Percentiles rank a stretch among this genome's conserved stretches.
Conservation (phyloP, 331 rosid genomes). For the Cydonia oblonga region DNA sequence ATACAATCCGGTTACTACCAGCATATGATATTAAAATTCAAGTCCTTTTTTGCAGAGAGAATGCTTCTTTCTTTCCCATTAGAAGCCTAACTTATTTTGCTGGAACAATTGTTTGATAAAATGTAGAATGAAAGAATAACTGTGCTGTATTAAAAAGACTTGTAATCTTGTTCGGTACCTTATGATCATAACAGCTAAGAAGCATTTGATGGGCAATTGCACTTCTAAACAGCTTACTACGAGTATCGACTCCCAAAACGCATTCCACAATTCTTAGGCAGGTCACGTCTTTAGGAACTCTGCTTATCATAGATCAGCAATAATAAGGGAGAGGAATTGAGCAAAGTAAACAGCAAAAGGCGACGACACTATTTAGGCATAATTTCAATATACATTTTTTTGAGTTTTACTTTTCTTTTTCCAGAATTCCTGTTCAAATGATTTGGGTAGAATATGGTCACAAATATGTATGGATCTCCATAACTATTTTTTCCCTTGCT, state of each 20-base stretch:
- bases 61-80: neutral
- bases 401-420: neutral
- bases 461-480: neutral
- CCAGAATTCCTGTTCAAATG: neutral
- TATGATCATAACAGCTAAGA: slow-evolving; percentile 39
- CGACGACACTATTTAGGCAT: neutral
- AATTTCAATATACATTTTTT: too few species aligned
- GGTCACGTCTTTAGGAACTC: slow-evolving; percentile 71
- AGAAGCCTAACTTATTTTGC: neutral
- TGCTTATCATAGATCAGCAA: slow-evolving; percentile 21
- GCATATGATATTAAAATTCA: neutral
- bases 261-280: slow-evolving; percentile 72
- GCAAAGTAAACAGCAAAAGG: neutral
- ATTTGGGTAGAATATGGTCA: neutral
- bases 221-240: slow-evolving; percentile 63
- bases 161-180: slow-evolving; percentile 26
- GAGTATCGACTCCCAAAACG: slow-evolving; percentile 44
- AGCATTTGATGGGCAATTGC: slow-evolving; percentile 58
- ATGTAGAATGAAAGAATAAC: neutral
- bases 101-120: neutral
- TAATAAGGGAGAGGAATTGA: slow-evolving; percentile 3
- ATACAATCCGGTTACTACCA: neutral
- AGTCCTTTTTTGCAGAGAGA: neutral
- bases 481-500: neutral
- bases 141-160: neutral